Percentiles rank a stretch among this genome's conserved stretches.
Evolutionary conservation across 2,329 filamentous ascomycete genomes (phyloP).

Genomic region (Epicoccum nigrum): DNA sequence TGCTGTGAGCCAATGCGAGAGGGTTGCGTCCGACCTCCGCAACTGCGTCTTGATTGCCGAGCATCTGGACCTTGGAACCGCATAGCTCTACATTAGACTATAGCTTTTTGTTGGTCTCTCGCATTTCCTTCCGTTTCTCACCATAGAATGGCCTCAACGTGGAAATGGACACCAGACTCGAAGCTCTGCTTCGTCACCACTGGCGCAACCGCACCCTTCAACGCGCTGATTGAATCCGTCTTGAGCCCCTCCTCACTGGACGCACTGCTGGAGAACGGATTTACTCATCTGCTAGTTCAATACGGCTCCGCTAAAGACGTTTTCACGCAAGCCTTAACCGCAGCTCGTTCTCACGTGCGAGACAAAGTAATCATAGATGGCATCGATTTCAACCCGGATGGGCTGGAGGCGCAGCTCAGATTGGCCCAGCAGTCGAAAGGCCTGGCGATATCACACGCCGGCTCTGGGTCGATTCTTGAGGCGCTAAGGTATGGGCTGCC

Average conservation of each 20-base stretch:
- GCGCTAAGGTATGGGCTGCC: constrained; percentile 75
- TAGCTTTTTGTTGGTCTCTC: too few species aligned
- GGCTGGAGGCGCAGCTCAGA: constrained; percentile 66
- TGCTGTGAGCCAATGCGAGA: constrained; percentile 25
- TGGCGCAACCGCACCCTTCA: constrained; percentile 88
- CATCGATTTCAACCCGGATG: constrained; percentile 69
- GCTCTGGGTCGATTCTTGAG: constrained; percentile 87
- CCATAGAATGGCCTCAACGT: constrained; percentile 23
- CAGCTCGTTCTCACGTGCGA: constrained; percentile 24
- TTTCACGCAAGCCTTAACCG: constrained; percentile 51
- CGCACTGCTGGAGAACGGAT: constrained; percentile 64
- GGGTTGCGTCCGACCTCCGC: constrained; percentile 32
- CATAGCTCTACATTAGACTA: too few species aligned
- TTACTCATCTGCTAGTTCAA: constrained; percentile 77
- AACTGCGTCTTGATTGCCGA: neutral
- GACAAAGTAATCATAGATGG: constrained; percentile 55
- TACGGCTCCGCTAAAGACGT: constrained; percentile 71
- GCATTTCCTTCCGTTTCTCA: neutral
- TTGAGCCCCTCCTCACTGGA: constrained; percentile 68
- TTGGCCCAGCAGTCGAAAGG: constrained; percentile 65
- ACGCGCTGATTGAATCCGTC: constrained; percentile 69
- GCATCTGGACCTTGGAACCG: too few species aligned
- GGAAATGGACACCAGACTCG: constrained; percentile 28
- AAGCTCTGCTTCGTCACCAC: constrained; percentile 83
- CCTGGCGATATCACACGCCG: constrained; percentile 86